These are phyloP conservation scores for Xylaria sp. DNA, from an alignment of 2,329 filamentous ascomycete species.

Conservation along the genomic window DNA sequence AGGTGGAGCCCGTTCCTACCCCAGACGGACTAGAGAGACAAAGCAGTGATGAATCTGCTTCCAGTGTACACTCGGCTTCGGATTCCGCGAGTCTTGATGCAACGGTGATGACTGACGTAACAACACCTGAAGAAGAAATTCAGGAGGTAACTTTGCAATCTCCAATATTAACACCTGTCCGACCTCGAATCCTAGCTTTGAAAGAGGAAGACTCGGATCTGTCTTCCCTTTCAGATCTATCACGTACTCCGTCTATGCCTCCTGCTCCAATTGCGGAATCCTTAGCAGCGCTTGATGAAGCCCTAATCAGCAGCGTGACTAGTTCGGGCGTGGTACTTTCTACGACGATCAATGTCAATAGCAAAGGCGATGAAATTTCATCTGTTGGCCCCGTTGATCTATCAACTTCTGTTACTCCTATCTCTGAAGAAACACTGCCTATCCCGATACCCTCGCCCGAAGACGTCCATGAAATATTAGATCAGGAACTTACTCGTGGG, in stretches of 20 bases:
- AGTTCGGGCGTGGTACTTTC: conserved; percentile 12
- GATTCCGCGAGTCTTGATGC: conserved; percentile 49
- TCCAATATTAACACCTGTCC: conserved; percentile 50
- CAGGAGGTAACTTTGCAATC: conserved; percentile 54
- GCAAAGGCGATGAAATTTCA: conserved; percentile 21
- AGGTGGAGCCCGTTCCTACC: conserved; percentile 46
- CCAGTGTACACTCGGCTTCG: conserved; percentile 48
- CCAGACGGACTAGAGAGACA: conserved; percentile 52
- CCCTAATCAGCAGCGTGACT: neutral
- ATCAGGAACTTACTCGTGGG: conserved; percentile 33
- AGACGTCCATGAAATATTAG: conserved; percentile 12
- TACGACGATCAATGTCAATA: conserved; percentile 21
- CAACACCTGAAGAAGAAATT: conserved; percentile 62
- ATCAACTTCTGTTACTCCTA: conserved; percentile 24
- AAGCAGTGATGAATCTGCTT: conserved; percentile 53
- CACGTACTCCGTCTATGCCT: conserved; percentile 36
- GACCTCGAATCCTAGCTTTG: conserved; percentile 44
- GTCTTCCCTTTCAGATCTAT: conserved; percentile 42
- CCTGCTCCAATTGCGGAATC: conserved; percentile 18
- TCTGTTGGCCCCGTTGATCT: conserved; percentile 26
- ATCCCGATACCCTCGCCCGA: conserved; percentile 7
- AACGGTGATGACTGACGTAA: conserved; percentile 58
- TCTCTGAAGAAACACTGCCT: conserved; percentile 24
- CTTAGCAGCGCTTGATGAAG: conserved; percentile 6
- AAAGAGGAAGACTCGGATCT: conserved; percentile 52